Evolutionary conservation across 257 asterid species (phyloP).

Genomic region (Henckelia pumila): DNA sequence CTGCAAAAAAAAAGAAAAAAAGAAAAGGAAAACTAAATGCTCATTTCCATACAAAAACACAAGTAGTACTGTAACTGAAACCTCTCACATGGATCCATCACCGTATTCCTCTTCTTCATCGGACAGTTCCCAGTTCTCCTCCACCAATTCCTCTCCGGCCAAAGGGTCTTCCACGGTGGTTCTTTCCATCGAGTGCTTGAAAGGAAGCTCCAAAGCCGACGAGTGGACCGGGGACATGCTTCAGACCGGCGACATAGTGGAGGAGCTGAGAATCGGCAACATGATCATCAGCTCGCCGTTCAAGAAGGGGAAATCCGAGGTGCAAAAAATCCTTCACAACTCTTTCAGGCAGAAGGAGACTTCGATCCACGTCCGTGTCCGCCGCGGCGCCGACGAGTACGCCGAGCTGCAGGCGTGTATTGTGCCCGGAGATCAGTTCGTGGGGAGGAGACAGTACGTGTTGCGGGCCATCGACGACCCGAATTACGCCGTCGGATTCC

Average conservation of each 20-base stretch:
- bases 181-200: slow-evolving; percentile 74
- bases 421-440: slow-evolving; percentile 67
- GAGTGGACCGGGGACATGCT: slow-evolving; percentile 84
- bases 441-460: slow-evolving; percentile 62
- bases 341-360: slow-evolving; percentile 69
- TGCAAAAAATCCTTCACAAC: slow-evolving; percentile 60
- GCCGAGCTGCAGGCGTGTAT: slow-evolving; percentile 82
- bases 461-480: slow-evolving; percentile 85
- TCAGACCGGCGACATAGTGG: slow-evolving; percentile 93
- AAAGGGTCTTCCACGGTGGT: slow-evolving; percentile 40
- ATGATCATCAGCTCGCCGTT: slow-evolving; percentile 60
- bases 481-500: slow-evolving; percentile 78
- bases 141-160: slow-evolving; percentile 40
- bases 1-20: no score
- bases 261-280: slow-evolving; percentile 65
- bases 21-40: no score
- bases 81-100: slow-evolving; percentile 52
- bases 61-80: no score
- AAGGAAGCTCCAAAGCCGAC: slow-evolving; percentile 69
- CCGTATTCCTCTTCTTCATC: slow-evolving; percentile 52
- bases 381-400: slow-evolving; percentile 56
- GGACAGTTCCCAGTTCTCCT: slow-evolving; percentile 44
- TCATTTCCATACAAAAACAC: no score
- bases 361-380: slow-evolving; percentile 56
- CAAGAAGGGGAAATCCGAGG: slow-evolving; percentile 73